phyloP scores from a whole-genome alignment of 176 grass and related monocot genomes.

The bread wheat (Triticum aestivum) region IWGSC_CS_RefSeq_v2.1 NC_057803.1:636419434-636419933 shows the following conservation, averaged over 20 bases:
- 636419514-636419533: too few species aligned
- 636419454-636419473: too few species aligned
- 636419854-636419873: neutral
- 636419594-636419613: too few species aligned
- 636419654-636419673: conserved; percentile 16
- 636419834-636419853: neutral
- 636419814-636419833: neutral
- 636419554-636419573: too few species aligned
- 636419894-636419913: neutral
- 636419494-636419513: too few species aligned
- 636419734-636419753: conserved; percentile 74
- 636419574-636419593: too few species aligned
- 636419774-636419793: conserved; percentile 52
- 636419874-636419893: neutral
- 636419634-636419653: too few species aligned
- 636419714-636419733: conserved; percentile 77
- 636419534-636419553: too few species aligned
- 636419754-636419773: conserved; percentile 67
- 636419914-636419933: too few species aligned
- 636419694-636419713: conserved; percentile 78
- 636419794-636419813: neutral
- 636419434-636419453: too few species aligned
- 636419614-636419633: too few species aligned
- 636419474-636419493: too few species aligned
- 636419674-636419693: conserved; percentile 43